Conservation (phyloP, 148 eudicot species). For the Suaeda aralocaspica region DNA sequence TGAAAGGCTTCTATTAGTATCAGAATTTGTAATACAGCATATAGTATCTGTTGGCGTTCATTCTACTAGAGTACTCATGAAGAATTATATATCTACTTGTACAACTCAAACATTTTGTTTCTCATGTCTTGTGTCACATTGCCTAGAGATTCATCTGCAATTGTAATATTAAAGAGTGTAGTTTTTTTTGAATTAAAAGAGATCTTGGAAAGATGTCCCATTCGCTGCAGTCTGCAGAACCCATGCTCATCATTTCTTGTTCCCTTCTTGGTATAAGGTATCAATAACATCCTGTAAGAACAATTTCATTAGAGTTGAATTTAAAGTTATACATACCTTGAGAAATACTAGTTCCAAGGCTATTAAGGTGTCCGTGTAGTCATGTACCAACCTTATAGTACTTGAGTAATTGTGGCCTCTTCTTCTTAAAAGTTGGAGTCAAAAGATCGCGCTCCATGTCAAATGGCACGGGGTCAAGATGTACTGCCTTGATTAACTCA, state of each 20-base stretch:
- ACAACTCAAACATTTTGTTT: not conserved
- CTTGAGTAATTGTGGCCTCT: conserved; percentile 81
- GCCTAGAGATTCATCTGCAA: no score
- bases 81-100: not conserved
- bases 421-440: conserved; percentile 87
- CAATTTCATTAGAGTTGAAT: conserved; percentile 4
- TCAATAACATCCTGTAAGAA: conserved; percentile 44
- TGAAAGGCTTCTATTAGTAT: no score
- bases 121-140: not conserved
- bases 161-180: not conserved
- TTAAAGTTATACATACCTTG: not conserved
- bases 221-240: conserved; percentile 6
- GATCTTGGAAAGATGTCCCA: not conserved
- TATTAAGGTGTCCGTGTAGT: no score
- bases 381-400: conserved; percentile 66
- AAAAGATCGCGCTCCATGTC: conserved; percentile 87
- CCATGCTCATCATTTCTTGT: conserved; percentile 15
- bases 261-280: conserved; percentile 39
- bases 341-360: not conserved
- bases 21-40: not conserved
- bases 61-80: not conserved
- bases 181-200: not conserved
- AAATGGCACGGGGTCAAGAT: conserved; percentile 80
- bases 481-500: conserved; percentile 61
- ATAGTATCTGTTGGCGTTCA: not conserved